phyloP scores from a whole-genome alignment of 1,139 yeast genomes.

The Pneumocystis sp. region DNA sequence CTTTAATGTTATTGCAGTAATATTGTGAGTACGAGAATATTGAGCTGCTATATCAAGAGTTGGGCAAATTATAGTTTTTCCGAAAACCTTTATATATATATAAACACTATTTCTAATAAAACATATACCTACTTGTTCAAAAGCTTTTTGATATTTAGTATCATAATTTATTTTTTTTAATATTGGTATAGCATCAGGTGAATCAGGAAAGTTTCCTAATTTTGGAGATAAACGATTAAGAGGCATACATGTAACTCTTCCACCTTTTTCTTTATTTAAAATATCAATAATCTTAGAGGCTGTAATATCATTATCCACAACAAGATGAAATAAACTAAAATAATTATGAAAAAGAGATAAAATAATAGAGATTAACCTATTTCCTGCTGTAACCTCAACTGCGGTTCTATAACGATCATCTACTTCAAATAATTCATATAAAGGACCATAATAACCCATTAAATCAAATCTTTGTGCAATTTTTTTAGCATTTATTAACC shows the following conservation, averaged over 20 bases:
- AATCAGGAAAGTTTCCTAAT: conserved; percentile 36
- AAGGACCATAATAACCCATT: conserved; percentile 60
- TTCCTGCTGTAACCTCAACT: conserved; percentile 80
- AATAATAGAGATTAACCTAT: conserved; percentile 16
- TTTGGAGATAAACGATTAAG: conserved; percentile 47
- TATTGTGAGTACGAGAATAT: conserved; percentile 44
- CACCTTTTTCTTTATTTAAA: conserved; percentile 51
- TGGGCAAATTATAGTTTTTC: conserved; percentile 62
- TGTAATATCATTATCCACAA: conserved; percentile 76
- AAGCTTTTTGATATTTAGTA: conserved; percentile 42
- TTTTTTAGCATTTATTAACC: conserved; percentile 49
- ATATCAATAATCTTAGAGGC: conserved; percentile 71
- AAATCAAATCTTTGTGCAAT: conserved; percentile 45
- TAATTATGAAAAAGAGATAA: not conserved
- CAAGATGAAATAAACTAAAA: conserved; percentile 60
- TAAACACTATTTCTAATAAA: not conserved
- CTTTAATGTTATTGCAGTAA: conserved; percentile 73
- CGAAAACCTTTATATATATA: conserved; percentile 39
- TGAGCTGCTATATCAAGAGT: conserved; percentile 56
- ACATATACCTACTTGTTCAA: conserved; percentile 32
- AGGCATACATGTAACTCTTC: conserved; percentile 85
- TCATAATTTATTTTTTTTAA: conserved; percentile 55
- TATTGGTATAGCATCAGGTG: conserved; percentile 47
- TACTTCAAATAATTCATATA: conserved; percentile 69
- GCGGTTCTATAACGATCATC: conserved; percentile 75